Conservation (phyloP, 75 land plant genomes). For the Cunninghamia lanceolata region DNA sequence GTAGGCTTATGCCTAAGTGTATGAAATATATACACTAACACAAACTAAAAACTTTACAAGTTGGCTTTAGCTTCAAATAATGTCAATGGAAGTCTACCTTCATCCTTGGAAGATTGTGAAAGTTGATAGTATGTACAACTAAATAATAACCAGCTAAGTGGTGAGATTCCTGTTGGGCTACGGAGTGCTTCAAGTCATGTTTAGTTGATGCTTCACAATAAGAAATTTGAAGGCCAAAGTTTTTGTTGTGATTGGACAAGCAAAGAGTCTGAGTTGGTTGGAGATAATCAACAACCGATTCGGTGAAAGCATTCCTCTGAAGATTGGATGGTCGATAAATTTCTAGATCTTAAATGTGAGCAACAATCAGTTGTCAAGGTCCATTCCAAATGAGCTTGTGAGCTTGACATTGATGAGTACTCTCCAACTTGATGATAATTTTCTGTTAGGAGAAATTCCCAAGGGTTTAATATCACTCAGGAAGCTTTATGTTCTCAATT, state of each 20-base stretch:
- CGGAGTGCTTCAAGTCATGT: constrained; percentile 54
- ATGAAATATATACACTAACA: too few species aligned
- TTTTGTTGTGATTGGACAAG: constrained; percentile 32
- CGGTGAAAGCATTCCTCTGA: constrained; percentile 44
- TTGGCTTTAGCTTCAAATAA: constrained; percentile 52
- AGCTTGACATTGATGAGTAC: constrained; percentile 13
- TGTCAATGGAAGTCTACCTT: constrained; percentile 51
- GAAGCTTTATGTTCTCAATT: constrained; percentile 52
- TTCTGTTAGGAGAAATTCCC: constrained; percentile 39
- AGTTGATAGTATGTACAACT: constrained; percentile 46
- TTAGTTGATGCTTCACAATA: constrained; percentile 44
- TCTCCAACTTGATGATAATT: constrained; percentile 40
- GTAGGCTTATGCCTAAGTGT: too few species aligned
- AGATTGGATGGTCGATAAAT: constrained; percentile 34
- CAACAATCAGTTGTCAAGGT: constrained; percentile 34
- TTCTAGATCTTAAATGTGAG: constrained; percentile 26
- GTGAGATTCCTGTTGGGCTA: constrained; percentile 41
- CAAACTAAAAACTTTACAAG: constrained; percentile 40
- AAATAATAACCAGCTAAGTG: constrained; percentile 42
- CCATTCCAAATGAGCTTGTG: constrained; percentile 26
- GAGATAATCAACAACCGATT: constrained; percentile 13
- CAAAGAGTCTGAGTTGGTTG: constrained; percentile 23
- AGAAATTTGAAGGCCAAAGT: constrained; percentile 51
- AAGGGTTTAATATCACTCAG: constrained; percentile 22
- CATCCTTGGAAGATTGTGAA: constrained; percentile 40